Evolutionary conservation across 1,284 basidiomycete species (phyloP).

Genomic region (Papiliotrema fonsecae): DNA sequence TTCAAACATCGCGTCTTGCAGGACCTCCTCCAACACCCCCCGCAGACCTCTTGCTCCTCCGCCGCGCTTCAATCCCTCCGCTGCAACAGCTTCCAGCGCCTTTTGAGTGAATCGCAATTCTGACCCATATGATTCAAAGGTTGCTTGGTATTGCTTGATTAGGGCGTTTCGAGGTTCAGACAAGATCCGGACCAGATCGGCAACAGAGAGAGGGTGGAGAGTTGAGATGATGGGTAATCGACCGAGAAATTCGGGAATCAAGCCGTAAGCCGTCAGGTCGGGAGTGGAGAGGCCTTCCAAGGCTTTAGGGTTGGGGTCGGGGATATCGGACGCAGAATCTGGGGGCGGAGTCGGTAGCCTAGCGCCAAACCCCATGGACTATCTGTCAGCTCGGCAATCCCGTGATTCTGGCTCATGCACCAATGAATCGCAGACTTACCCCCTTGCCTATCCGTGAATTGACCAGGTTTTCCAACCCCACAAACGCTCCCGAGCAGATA

Average conservation of each 20-base stretch:
- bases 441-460: constrained; percentile 74
- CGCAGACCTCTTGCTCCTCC: constrained; percentile 85
- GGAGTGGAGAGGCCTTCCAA: constrained; percentile 34
- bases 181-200: constrained; percentile 79
- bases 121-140: constrained; percentile 54
- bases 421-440: constrained; percentile 52
- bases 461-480: constrained; percentile 79
- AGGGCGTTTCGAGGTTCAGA: constrained; percentile 87
- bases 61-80: constrained; percentile 68
- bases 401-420: too few species aligned
- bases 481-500: constrained; percentile 88
- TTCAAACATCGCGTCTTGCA: constrained; percentile 87
- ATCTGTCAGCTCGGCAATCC: too few species aligned
- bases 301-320: background rate
- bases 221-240: constrained; percentile 83
- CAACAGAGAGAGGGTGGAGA: constrained; percentile 64
- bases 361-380: constrained; percentile 87
- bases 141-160: constrained; percentile 78
- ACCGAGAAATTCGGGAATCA: constrained; percentile 92
- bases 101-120: constrained; percentile 47
- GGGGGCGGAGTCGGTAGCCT: constrained; percentile 50
- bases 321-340: background rate
- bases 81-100: constrained; percentile 61
- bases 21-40: constrained; percentile 81
- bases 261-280: constrained; percentile 83